Percentiles rank a stretch among this genome's conserved stretches.
Conservation (phyloP, 768 basidiomycete species). For the Tulasnella sp. region DNA sequence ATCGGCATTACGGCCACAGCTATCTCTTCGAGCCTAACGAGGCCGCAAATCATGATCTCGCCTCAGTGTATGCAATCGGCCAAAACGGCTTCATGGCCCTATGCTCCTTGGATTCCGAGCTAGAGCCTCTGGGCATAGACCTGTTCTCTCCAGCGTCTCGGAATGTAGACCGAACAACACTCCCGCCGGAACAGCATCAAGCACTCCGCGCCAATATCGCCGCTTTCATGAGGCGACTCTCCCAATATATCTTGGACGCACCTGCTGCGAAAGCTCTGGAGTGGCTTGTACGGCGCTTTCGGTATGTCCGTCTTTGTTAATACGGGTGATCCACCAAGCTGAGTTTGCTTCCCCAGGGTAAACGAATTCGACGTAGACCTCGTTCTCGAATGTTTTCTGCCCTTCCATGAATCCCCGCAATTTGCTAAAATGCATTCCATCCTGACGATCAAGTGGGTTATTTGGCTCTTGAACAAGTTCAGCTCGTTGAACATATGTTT, state of each 20-base stretch:
- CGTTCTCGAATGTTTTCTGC: conserved; percentile 77
- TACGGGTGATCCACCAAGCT: neutral
- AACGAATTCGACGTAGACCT: conserved; percentile 88
- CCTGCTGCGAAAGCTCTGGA: conserved; percentile 83
- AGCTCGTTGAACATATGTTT: neutral
- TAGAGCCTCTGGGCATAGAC: conserved; percentile 60
- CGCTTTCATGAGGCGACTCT: conserved; percentile 64
- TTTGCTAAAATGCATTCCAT: conserved; percentile 92
- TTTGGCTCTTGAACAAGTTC: conserved; percentile 26
- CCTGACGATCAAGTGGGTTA: conserved; percentile 63
- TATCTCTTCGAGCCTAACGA: conserved; percentile 85
- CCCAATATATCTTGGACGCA: conserved; percentile 74
- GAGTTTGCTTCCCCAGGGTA: conserved; percentile 51
- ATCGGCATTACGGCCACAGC: conserved; percentile 55
- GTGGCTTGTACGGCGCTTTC: conserved; percentile 91
- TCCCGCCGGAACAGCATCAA: conserved; percentile 57
- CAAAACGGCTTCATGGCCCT: conserved; percentile 75
- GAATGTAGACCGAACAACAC: conserved; percentile 70
- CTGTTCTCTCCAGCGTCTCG: conserved; percentile 81
- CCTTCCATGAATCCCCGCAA: conserved; percentile 92
- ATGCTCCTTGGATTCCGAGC: conserved; percentile 53
- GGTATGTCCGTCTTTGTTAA: conserved; percentile 49
- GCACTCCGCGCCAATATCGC: conserved; percentile 61
- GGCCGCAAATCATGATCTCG: conserved; percentile 81
- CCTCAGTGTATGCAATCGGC: conserved; percentile 77